A percentile compares a stretch with the other conserved stretches of the same genome.
Evolutionary conservation across 2,329 filamentous ascomycete genomes (phyloP).

Genomic region (Didymella segeticola): DNA sequence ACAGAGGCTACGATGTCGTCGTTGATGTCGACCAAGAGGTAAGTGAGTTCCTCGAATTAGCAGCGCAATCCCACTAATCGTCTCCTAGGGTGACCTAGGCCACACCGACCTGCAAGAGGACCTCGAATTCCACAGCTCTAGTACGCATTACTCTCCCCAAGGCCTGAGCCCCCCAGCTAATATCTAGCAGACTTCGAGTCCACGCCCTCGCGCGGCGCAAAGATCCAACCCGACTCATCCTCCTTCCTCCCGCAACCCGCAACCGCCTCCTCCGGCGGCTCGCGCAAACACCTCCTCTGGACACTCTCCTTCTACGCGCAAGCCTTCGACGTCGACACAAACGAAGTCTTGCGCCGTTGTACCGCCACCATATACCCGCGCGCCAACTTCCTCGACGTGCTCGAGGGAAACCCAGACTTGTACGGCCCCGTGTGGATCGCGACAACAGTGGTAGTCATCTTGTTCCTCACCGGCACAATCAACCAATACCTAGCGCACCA

Average conservation of each 20-base stretch:
- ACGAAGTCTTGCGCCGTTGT: conserved; percentile 85
- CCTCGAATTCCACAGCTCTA: conserved; percentile 96
- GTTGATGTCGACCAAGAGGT: conserved; percentile 98
- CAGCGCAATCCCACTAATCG: conserved; percentile 23
- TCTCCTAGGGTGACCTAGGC: conserved; percentile 84
- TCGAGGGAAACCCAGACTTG: conserved; percentile 95
- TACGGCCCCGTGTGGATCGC: conserved; percentile 99
- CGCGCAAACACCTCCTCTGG: conserved; percentile 86
- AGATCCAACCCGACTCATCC: conserved; percentile 53
- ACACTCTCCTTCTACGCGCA: conserved; percentile 91
- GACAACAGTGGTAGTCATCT: conserved; percentile 92
- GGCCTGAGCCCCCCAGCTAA: neutral
- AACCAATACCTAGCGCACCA: conserved; percentile 82
- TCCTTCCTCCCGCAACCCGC: conserved; percentile 48
- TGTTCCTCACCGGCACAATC: conserved; percentile 95
- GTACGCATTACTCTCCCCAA: conserved; percentile 52
- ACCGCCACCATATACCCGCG: conserved; percentile 88
- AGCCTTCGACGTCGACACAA: conserved; percentile 98
- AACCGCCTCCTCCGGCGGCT: conserved; percentile 32
- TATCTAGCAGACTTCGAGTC: conserved; percentile 69
- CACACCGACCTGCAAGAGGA: conserved; percentile 98
- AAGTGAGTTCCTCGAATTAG: conserved; percentile 27
- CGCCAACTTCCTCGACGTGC: conserved; percentile 93
- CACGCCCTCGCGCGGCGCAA: conserved; percentile 54
- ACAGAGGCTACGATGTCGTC: conserved; percentile 94